phyloP scores from a whole-genome alignment of 2,329 filamentous ascomycete genomes.

The Conoideocrella luteorostrata region DNA sequence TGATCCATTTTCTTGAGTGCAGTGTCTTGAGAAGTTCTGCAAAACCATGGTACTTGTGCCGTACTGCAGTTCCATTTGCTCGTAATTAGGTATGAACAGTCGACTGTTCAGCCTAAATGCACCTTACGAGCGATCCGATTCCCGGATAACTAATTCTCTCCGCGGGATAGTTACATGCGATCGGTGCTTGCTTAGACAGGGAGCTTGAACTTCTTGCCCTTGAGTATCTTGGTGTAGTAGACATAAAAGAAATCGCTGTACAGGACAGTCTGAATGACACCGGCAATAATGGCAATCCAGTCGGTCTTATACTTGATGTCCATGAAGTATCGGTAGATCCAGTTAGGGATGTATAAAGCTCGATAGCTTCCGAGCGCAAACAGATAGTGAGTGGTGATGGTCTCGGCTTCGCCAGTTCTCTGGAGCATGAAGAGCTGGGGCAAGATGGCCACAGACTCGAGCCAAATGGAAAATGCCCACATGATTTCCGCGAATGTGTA shows the following conservation, averaged over 20 bases:
- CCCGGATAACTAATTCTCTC: too few relatives aligned
- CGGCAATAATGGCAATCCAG: conserved; percentile 81
- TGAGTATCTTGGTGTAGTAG: conserved; percentile 94
- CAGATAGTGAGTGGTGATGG: conserved; percentile 98
- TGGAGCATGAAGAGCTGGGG: conserved; percentile 98
- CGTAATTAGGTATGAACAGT: too few relatives aligned
- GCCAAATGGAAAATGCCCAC: conserved; percentile 98
- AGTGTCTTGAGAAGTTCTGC: too few relatives aligned
- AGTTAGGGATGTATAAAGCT: conserved; percentile 96
- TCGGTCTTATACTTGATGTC: conserved; percentile 70
- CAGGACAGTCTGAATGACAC: conserved; percentile 85
- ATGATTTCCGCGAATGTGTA: conserved; percentile 81
- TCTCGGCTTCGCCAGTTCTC: conserved; percentile 94
- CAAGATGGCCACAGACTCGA: conserved; percentile 92
- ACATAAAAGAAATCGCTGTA: conserved; percentile 99
- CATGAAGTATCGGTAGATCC: conserved; percentile 83
- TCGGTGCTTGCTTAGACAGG: conserved; percentile 62
- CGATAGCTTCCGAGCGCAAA: conserved; percentile 89
- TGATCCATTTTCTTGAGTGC: too few relatives aligned
- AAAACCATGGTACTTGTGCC: too few relatives aligned
- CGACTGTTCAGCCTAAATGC: too few relatives aligned
- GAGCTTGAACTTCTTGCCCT: conserved; percentile 82
- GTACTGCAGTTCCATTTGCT: too few relatives aligned
- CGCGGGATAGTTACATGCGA: too few relatives aligned
- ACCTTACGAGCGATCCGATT: too few relatives aligned